Base-by-base conservation (phyloP, 495 filamentous ascomycete species). In the Penicillium tannophilum region DNA sequence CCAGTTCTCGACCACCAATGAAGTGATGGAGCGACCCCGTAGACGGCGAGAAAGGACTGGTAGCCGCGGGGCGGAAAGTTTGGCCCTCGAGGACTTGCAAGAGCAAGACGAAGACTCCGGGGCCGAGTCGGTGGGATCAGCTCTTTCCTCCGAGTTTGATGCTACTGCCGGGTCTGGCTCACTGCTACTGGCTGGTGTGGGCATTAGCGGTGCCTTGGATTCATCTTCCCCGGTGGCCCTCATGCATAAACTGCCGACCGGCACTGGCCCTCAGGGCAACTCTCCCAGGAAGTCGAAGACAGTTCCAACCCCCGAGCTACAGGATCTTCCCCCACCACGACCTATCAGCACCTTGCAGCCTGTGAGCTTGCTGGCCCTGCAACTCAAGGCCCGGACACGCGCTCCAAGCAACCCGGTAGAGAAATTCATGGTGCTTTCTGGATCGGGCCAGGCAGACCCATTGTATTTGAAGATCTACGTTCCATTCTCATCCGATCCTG, bases 281-380 rank as follows among this genome's bases (percentile, higher is more conserved):
- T 85, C 87, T 28, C 82, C 86, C 4, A 86, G 80, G 56, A 88
- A 88, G 63, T 61, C 69, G n/a, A 84, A 80, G 54, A 76, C 79
- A 5, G 17, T 46, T 2, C 79, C 84, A 9, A 79, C 88, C 3
- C 82, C 86, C 5, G 73, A 83, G 60, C 69, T 89, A 67, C 76
- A 90, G 72, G 90, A 88, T n/a, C 81, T 98, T 16, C 94, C 94
- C 23, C 91, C 94, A 1, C 88, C 92, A n/a, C 82, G 93, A 16
- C 95, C 95, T 8, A 86, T 98, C 59, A 96, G 92, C 69, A 88
- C 87, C 63, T 63, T 91, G 4, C 87, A 91, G 55, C 91, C 93
- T 1, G 83, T 88, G 49, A 95, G 91, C 73, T 72, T 93, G 52
- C 68, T 91, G 14, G 84, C 86, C 2, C 77, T 80, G 65, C 84